Evolutionary conservation across 106 monocot genomes (phyloP).

Genomic region (Ottelia alismoides): DNA sequence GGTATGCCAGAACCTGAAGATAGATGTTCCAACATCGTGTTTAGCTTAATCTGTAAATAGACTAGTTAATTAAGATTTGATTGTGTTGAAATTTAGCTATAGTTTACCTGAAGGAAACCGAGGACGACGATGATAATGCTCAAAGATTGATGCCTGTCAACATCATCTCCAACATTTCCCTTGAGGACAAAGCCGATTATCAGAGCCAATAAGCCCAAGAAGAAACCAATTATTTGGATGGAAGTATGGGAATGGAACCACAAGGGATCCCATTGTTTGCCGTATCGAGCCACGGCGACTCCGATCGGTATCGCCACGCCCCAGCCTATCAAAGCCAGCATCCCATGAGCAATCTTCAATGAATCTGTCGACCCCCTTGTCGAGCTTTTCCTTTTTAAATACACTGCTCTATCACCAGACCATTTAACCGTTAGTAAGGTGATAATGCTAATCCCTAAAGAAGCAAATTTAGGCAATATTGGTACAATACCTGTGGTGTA

Average conservation of each 20-base stretch:
- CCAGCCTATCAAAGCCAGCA: conserved; percentile 40
- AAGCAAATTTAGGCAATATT: no score
- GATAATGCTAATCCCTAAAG: no score
- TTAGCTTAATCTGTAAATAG: no score
- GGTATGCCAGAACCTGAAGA: no score
- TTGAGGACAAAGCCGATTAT: conserved; percentile 38
- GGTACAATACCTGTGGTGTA: conserved; percentile 9
- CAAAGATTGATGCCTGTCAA: conserved; percentile 27
- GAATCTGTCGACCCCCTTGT: no score
- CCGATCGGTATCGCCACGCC: conserved; percentile 47
- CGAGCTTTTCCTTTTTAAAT: no score
- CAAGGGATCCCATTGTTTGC: conserved; percentile 32
- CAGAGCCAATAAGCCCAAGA: conserved; percentile 23
- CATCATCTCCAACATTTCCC: conserved; percentile 9
- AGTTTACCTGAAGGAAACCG: conserved; percentile 11
- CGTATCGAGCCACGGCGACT: conserved; percentile 32
- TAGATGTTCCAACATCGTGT: no score
- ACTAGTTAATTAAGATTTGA: no score
- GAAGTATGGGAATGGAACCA: conserved; percentile 65
- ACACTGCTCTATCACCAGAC: no score
- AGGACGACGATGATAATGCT: conserved; percentile 23
- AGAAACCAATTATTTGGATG: conserved; percentile 42
- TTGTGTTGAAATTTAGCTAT: no score
- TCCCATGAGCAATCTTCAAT: no score
- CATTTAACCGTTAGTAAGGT: no score